Base-by-base conservation (phyloP, 2,329 filamentous ascomycete genomes). In the Neoascochyta sp. region DNA sequence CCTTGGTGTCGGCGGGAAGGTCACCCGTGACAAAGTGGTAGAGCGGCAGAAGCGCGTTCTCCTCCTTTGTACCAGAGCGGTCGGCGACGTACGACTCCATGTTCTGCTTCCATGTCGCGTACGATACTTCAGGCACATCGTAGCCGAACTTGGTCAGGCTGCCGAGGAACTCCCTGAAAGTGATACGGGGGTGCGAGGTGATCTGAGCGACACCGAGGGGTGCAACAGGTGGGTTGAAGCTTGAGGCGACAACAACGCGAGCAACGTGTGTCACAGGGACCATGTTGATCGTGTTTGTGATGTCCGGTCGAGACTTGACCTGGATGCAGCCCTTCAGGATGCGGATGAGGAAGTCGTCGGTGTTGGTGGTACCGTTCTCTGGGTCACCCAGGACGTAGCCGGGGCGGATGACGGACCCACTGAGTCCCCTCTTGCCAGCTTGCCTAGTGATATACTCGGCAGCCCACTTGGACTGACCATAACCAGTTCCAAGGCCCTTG, bases 401-500 rank as follows among this genome's bases (percentile, higher is more conserved):
- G 3, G 90, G 83, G 9, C 90, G 79, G 27, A 95, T 71, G 22
- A 95, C 77, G 13, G 81, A 75, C 10, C 86, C 89, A 10, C 66
- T 69, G 2, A 95, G 75, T 9, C 90, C 89, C 33, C 86, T 76
- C 34, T 70, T 70, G 27, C 88, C 86, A 15, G 90, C 89, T 59
- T 86, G 83, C 14, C 85, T 76, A 13, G 88, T 76, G 26, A 95
- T 71, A 45, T 75, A 76, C 54, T 82, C 79, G 3, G 76, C 74
- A 5, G 77, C 84, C 88, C 88, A 95, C 67, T 96, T 95, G 44
- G 78, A 80, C 62, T 95, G 89, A 3, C 90, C 89, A 52, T 95
- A 95, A 4, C 90, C 89, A 1, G 86, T 95, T 21, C 79, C 80
- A 2, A 95, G 77, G 17, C 86, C 86, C 29, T 70, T 79, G 21